Conservation (phyloP, 78 protist species). For the Polysphondylium violaceum region DNA sequence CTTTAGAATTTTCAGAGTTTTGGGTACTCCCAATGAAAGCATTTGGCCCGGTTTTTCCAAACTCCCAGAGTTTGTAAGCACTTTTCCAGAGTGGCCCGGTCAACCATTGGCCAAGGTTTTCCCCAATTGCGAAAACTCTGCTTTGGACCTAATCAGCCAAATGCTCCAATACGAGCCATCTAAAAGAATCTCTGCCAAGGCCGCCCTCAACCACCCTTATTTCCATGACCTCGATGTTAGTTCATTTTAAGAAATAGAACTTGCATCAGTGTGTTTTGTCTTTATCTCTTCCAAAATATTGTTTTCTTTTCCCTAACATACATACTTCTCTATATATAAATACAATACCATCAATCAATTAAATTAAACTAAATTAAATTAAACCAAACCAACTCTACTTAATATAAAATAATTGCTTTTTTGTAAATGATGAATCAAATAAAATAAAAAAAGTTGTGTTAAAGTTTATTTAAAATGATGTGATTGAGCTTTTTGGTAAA, state of each 20-base stretch:
- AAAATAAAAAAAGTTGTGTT: no score
- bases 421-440: no score
- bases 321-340: no score
- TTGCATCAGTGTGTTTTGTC: background rate
- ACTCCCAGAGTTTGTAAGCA: slow-evolving; percentile 87
- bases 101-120: slow-evolving; percentile 61
- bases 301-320: no score
- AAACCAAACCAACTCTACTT: no score
- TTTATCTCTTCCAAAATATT: background rate
- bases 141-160: slow-evolving; percentile 80
- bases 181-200: slow-evolving; percentile 90
- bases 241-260: slow-evolving; percentile 45
- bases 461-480: slow-evolving; percentile 3
- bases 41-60: slow-evolving; percentile 92
- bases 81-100: slow-evolving; percentile 91
- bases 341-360: no score
- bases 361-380: no score
- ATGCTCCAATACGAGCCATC: slow-evolving; percentile 95
- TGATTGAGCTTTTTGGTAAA: slow-evolving; percentile 35
- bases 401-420: no score
- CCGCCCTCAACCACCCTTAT: slow-evolving; percentile 92
- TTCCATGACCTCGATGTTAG: slow-evolving; percentile 83
- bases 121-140: slow-evolving; percentile 79
- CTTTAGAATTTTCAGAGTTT: slow-evolving; percentile 92
- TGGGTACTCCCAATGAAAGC: slow-evolving; percentile 91